Base-by-base conservation (phyloP, 2,329 filamentous ascomycete genomes). In the Rosellinia necatrix region DNA sequence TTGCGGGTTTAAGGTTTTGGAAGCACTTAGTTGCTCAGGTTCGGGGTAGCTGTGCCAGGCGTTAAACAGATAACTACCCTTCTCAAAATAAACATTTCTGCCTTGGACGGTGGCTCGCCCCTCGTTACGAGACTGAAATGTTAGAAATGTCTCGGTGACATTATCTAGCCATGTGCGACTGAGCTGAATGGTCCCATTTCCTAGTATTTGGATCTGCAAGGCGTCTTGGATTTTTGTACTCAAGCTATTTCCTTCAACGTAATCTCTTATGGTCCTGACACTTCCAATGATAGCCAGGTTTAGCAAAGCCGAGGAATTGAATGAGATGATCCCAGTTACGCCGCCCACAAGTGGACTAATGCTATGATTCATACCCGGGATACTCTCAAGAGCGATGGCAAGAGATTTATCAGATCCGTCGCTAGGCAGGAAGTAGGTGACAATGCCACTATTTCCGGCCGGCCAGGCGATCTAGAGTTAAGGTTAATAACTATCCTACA, bases 31-130 rank as follows among this genome's bases (percentile, higher is more conserved):
- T 53, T 85, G 82, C 4, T 77, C 71, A 3, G 87, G 72, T 60
- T 88, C 84, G 1, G 84, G 82, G 59, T 87, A 88, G 64, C 86
- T 81, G 70, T 82, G 82, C 2, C 79, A 79, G 0, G 84, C 82
- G 2, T 78, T 78, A 66, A 88, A 86, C 3, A 70, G 68, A 66
- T 88, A 88, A 3, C 74, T 74, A 0, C 85, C 85, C 0, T 78
- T 69, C 0, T 73, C 73, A 42, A 88, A 82, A 32, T 49, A 58
- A 42, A 58, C 59, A 13, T 55, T 1, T 60, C 68, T 19, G 83
- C 79, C 74, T 6, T 72, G 60, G 9, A 83, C 67, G 4, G 65
- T 68, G 10, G 80, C 72, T 1, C 67, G 61, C 34, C 56, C 62
- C 10, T 68, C 57, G 2, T 60, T 58, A 10, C 63, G 64, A 0